A percentile compares a stretch with the other conserved stretches of the same genome.
Evolutionary conservation across 345 rosid genomes (phyloP).

Genomic region (Combretum micranthum): DNA sequence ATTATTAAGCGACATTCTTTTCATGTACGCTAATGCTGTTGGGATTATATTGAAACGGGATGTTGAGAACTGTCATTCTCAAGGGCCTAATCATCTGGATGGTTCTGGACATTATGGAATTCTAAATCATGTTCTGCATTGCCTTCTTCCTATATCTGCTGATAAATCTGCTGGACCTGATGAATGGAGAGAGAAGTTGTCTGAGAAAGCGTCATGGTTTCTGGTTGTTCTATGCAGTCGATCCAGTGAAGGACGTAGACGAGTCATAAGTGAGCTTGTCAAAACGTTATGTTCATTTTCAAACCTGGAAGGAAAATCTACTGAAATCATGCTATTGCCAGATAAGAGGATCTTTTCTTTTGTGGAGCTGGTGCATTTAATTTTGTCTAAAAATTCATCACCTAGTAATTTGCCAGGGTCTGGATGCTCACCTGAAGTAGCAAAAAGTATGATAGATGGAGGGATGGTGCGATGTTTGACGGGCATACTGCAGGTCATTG

Average conservation of each 20-base stretch:
- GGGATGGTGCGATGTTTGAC: slow-evolving; percentile 77
- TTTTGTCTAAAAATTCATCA: slow-evolving; percentile 81
- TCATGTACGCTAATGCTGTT: slow-evolving; percentile 83
- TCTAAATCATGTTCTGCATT: slow-evolving; percentile 75
- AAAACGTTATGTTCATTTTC: slow-evolving; percentile 67
- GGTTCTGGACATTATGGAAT: slow-evolving; percentile 52
- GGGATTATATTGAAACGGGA: slow-evolving; percentile 83
- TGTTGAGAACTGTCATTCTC: slow-evolving; percentile 62
- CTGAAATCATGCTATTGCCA: slow-evolving; percentile 49
- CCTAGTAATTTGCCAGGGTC: slow-evolving; percentile 77
- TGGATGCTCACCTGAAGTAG: slow-evolving; percentile 87
- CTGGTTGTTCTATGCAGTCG: slow-evolving; percentile 84
- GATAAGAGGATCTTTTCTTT: slow-evolving; percentile 71
- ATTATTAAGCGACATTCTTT: slow-evolving; percentile 79
- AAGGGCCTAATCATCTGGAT: slow-evolving; percentile 55
- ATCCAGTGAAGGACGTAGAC: slow-evolving; percentile 84
- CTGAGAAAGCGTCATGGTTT: slow-evolving; percentile 91
- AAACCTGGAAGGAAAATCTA: slow-evolving; percentile 57
- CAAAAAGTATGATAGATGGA: slow-evolving; percentile 93
- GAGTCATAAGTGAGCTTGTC: slow-evolving; percentile 80
- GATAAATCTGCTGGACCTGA: slow-evolving; percentile 75
- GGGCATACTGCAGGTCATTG: slow-evolving; percentile 73
- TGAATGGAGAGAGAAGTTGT: slow-evolving; percentile 83
- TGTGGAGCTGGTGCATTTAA: slow-evolving; percentile 66
- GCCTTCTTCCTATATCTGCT: slow-evolving; percentile 59